Evolutionary conservation across 169 alveolate species (phyloP).

Genomic region (Plasmodium fragile): DNA sequence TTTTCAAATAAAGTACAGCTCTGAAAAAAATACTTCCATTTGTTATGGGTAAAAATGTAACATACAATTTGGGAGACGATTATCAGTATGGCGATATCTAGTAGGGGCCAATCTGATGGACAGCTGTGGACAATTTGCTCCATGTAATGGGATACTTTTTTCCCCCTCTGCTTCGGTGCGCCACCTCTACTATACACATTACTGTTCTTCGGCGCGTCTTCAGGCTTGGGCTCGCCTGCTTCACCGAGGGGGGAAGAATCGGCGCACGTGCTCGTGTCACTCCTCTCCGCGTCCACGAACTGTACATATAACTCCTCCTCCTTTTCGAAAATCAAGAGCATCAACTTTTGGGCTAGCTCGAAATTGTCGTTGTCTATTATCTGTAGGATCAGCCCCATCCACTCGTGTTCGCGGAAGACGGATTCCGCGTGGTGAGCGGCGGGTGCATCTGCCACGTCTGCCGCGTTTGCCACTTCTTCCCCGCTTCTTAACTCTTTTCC

Average conservation of each 20-base stretch:
- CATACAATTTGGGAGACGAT: conserved; percentile 67
- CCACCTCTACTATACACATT: background rate
- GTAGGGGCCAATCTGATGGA: conserved; percentile 60
- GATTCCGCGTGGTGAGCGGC: background rate
- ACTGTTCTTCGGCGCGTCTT: background rate
- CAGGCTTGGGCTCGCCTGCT: background rate
- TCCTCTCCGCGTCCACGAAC: conserved; percentile 20
- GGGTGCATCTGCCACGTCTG: background rate
- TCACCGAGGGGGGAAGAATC: background rate
- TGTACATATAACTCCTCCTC: conserved; percentile 38
- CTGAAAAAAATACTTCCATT: conserved; percentile 11
- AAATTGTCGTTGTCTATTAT: conserved; percentile 50
- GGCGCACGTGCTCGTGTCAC: background rate
- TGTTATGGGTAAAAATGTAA: conserved; percentile 38
- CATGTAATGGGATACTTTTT: conserved; percentile 33
- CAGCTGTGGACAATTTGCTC: conserved; percentile 32
- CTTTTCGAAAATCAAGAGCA: conserved; percentile 50
- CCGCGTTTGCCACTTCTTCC: background rate
- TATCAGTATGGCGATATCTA: conserved; percentile 57
- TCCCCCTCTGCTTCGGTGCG: background rate
- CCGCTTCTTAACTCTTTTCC: background rate
- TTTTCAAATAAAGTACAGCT: conserved; percentile 46
- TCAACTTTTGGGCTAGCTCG: conserved; percentile 48
- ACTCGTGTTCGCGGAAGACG: conserved; percentile 64
- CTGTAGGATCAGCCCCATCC: conserved; percentile 51